A percentile compares a stretch with the other conserved stretches of the same genome.
Evolutionary conservation across 192 early-diverging fungal genomes (phyloP).

Genomic region (Coemansia furcata): DNA sequence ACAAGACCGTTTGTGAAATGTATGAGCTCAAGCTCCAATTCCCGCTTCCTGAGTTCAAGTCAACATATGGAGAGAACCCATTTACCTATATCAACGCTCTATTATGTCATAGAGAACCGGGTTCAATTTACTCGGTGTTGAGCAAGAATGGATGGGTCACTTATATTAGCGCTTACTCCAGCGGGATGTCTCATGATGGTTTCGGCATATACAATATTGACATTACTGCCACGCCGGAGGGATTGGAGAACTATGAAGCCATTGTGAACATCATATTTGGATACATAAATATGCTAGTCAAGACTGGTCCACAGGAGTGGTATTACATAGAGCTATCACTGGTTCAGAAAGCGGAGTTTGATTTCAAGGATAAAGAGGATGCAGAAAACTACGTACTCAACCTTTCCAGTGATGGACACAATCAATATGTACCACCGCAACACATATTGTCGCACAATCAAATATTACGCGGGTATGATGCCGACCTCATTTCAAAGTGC

Average conservation of each 20-base stretch:
- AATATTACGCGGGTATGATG: too few relatives aligned
- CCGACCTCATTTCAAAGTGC: conserved; percentile 56
- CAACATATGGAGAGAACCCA: conserved; percentile 54
- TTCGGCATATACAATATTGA: too few relatives aligned
- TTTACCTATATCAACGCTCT: conserved; percentile 68
- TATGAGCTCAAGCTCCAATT: conserved; percentile 69
- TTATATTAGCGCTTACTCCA: too few relatives aligned
- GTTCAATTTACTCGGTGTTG: conserved; percentile 76
- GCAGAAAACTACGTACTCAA: not conserved
- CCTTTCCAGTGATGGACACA: not conserved
- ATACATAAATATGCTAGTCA: too few relatives aligned
- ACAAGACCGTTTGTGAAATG: conserved; percentile 73
- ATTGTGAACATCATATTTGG: too few relatives aligned
- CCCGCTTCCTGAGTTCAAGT: conserved; percentile 71
- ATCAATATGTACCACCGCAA: conserved; percentile 18
- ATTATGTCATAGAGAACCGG: conserved; percentile 76
- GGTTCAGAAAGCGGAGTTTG: too few relatives aligned
- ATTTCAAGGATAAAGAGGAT: too few relatives aligned
- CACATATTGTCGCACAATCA: conserved; percentile 64
- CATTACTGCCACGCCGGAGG: too few relatives aligned
- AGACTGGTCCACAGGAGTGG: too few relatives aligned
- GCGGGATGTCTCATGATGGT: too few relatives aligned
- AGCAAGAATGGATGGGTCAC: conserved; percentile 53
- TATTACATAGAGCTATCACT: too few relatives aligned
- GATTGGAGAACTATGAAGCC: too few relatives aligned